Evolutionary conservation across 805 yeast species (phyloP).

Genomic region (Yamadazyma philogaea): DNA sequence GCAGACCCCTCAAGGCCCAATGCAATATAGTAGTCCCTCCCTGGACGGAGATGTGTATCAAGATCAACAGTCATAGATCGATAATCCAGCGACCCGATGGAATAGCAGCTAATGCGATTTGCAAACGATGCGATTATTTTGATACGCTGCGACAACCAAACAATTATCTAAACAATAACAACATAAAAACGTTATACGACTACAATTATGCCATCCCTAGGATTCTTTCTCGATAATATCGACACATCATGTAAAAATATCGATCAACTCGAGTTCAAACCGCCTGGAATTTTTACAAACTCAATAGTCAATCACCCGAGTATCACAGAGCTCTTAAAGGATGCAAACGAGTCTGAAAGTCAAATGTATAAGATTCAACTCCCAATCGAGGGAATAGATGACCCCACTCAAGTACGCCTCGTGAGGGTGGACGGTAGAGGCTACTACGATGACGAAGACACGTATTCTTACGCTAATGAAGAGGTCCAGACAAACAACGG

Average conservation of each 20-base stretch:
- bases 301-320: slow-evolving; percentile 52
- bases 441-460: slow-evolving; percentile 30
- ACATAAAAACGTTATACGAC: not conserved
- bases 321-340: slow-evolving; percentile 57
- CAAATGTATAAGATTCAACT: slow-evolving; percentile 45
- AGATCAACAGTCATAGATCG: slow-evolving; percentile 41
- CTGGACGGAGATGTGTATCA: slow-evolving; percentile 42
- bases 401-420: slow-evolving; percentile 21
- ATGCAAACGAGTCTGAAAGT: slow-evolving; percentile 52
- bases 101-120: not conserved
- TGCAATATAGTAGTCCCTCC: slow-evolving; percentile 59
- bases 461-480: slow-evolving; percentile 14
- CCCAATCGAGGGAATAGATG: slow-evolving; percentile 9
- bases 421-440: slow-evolving; percentile 51
- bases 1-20: slow-evolving; percentile 97
- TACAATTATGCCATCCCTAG: slow-evolving; percentile 11
- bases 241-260: slow-evolving; percentile 41
- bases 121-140: not conserved
- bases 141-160: not conserved
- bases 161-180: not conserved
- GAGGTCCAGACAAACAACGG: slow-evolving; percentile 18
- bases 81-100: not conserved
- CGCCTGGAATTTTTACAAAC: slow-evolving; percentile 64
- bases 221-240: slow-evolving; percentile 28
- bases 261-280: slow-evolving; percentile 44